phyloP scores from a whole-genome alignment of 176 grass and related monocot species.

The Oryza glumipatula region DNA sequence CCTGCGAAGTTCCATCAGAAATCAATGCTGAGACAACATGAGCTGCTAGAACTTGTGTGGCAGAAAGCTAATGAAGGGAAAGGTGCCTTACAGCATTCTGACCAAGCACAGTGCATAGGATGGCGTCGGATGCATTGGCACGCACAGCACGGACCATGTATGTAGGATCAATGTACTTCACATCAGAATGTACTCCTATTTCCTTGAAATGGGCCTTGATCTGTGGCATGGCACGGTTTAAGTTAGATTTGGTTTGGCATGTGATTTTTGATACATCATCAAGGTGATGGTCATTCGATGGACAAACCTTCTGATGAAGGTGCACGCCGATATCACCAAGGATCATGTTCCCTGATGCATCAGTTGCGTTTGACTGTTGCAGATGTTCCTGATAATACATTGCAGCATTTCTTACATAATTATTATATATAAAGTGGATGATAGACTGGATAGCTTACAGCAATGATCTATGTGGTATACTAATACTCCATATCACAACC shows the following conservation, averaged over 20 bases:
- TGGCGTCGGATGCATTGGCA: constrained; percentile 95
- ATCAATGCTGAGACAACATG: not conserved
- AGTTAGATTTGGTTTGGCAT: constrained; percentile 14
- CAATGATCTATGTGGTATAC: not conserved
- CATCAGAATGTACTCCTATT: constrained; percentile 74
- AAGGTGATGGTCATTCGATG: not conserved
- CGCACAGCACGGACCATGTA: constrained; percentile 93
- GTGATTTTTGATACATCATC: not conserved
- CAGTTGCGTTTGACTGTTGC: constrained; percentile 73
- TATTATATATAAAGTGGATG: constrained; percentile 10
- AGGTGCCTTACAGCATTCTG: constrained; percentile 79
- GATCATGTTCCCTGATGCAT: constrained; percentile 89
- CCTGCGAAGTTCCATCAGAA: constrained; percentile 45
- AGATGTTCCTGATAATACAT: constrained; percentile 71
- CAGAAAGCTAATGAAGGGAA: not conserved
- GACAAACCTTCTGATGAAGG: constrained; percentile 85
- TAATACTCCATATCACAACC: not conserved
- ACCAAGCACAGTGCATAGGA: constrained; percentile 96
- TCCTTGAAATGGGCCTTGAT: constrained; percentile 90
- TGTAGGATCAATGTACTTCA: constrained; percentile 96
- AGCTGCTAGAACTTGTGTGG: not conserved
- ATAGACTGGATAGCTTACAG: not conserved
- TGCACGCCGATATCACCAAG: constrained; percentile 91
- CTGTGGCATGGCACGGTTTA: constrained; percentile 46
- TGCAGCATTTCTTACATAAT: not conserved